Evolutionary conservation across 129 eudicot genomes (phyloP), one percentile per base, ranked within the genome.

Genomic region (Tanacetum coccineum): DNA sequence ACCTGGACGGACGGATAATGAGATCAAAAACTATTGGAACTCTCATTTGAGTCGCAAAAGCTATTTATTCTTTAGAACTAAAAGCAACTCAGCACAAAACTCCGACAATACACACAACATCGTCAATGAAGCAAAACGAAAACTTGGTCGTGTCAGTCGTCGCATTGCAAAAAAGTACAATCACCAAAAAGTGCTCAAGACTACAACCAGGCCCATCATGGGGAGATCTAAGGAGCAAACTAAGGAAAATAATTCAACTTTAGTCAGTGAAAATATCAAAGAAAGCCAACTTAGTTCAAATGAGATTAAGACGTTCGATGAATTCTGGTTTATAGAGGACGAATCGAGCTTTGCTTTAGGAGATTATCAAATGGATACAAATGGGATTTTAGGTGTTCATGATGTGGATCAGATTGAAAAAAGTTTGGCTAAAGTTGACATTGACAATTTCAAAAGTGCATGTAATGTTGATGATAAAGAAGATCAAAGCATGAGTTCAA

Each of bases 1-100:
- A 18, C 85, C 85, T 0, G 85, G 85, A 11, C 71, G 85, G 13
- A 81, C 85, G 3, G 85, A 81, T 21, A 81, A 81, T n/a, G 85
- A 81, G 44, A 81, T 81, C 76, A 81, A 81, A 70, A 81, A 81
- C 59, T 81, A 76, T 62, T 81, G 81, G 81, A 76, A 67, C 66
- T 62, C 66, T 62, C 66, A 39, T 36, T 62, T 62, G 66, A 62
- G 68, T 51, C 68, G 68, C 53, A 42, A 63, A 63, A 63, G 26
- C 53, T 63, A 63, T 22, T 19, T 42, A 0, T 63, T 63, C 50
- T 63, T 42, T 17, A 13, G 9, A 63, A 19, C 36, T 10, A 44
- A 63, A 63, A 21, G 15, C 18, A 11, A 42, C 68, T 19, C 53
- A 4, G 20, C 51, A 44, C 30, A 40, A 40, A 13, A 50, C 32